Base-by-base conservation (phyloP, 257 asterid species). In the Fraxinus cuspidata region DNA sequence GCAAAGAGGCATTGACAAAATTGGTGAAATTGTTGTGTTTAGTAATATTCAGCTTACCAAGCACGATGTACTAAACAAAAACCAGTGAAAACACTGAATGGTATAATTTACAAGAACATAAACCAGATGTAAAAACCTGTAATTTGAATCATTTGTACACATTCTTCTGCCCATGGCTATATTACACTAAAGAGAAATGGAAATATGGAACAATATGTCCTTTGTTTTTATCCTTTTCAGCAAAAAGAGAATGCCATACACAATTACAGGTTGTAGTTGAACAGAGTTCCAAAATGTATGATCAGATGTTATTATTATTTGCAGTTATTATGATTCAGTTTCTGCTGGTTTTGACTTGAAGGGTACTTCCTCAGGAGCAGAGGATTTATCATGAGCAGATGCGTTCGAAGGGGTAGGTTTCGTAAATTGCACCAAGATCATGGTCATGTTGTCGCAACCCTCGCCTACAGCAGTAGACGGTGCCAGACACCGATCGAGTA, bases 361-460 rank as follows among this genome's bases (percentile, higher is more conserved):
- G 3, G 73, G 70, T 31, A 16, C 77, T 31, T 81, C 86, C 12
- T 35, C 70, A 40, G 77, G 9, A 2, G 63, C 70, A 1, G 77
- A 72, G 58, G 86, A 78, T 7, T 80, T 78, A 23, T 81, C 84
- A 8, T 34, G 37, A 16, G 80, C 64, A 42, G 75, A 42, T 67
- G 76, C 63, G 9, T 60, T 77, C 16, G 83, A 53, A 16, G 76
- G 58, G 8, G 72, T 42, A 29, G 78, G 66, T 77, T 88, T 89
- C 83, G 82, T 80, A 71, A 89, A 88, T 64, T 88, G 90, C 56
- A 89, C 92, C 82, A 89, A 66, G 67, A 89, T 86, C 90, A 89
- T 89, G 21, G 94, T 89, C 94, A 89, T 89, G 83, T 89, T 89
- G 75, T 89, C 94, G 19, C 94, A 89, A 51, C 94, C 94, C 79